phyloP scores from a whole-genome alignment of 192 early-diverging fungal species.

The Backusella luteola region DNA sequence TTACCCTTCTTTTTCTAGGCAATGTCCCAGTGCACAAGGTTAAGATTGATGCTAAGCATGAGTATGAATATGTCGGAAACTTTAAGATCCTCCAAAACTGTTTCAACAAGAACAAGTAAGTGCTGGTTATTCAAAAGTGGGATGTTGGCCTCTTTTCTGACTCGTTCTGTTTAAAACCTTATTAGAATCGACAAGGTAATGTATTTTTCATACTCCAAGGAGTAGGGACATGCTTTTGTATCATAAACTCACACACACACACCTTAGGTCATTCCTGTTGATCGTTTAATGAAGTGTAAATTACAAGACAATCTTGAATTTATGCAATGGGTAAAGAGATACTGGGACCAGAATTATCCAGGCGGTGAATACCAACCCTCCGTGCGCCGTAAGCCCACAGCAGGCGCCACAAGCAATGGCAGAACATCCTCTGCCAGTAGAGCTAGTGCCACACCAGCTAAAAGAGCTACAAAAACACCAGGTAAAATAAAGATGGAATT shows the following conservation, averaged over 20 bases:
- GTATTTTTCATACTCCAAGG: neutral
- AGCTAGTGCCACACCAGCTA: slow-evolving; percentile 35
- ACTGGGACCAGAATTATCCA: slow-evolving; percentile 84
- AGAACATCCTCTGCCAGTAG: slow-evolving; percentile 33
- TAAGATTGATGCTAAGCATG: slow-evolving; percentile 89
- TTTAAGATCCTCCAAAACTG: slow-evolving; percentile 88
- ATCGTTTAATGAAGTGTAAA: slow-evolving; percentile 86
- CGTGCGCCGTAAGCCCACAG: slow-evolving; percentile 49
- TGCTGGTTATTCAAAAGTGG: neutral
- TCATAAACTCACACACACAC: neutral
- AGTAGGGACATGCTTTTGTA: neutral
- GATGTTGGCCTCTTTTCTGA: neutral
- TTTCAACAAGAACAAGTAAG: slow-evolving; percentile 80
- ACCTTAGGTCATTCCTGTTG: slow-evolving; percentile 74
- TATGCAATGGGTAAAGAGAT: slow-evolving; percentile 91
- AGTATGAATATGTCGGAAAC: slow-evolving; percentile 93
- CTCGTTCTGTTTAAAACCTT: neutral
- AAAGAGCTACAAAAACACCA: slow-evolving; percentile 19
- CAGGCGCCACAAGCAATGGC: slow-evolving; percentile 15
- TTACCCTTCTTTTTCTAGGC: slow-evolving; percentile 30
- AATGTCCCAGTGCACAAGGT: slow-evolving; percentile 84
- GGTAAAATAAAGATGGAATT: neutral
- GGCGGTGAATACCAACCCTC: slow-evolving; percentile 78
- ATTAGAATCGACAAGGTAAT: slow-evolving; percentile 72
- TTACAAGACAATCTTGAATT: slow-evolving; percentile 99